These are phyloP conservation scores for Suhomyces choctaworum DNA, from an alignment of 1,139 yeast species.

Conservation along the genomic window DNA sequence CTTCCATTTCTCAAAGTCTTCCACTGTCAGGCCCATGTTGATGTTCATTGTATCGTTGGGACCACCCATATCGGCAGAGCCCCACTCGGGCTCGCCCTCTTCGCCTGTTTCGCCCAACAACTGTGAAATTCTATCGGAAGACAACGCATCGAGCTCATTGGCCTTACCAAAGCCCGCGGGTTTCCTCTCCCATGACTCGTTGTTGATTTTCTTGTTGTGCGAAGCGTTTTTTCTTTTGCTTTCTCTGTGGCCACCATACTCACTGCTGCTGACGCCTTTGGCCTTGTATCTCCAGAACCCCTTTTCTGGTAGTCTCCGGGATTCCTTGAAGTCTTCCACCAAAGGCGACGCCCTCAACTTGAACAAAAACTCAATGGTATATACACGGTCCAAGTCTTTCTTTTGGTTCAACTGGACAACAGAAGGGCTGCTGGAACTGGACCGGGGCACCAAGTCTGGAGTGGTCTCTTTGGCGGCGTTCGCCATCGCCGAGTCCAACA, in stretches of 20 bases:
- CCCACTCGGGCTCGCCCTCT: constrained; percentile 57
- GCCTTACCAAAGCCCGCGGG: constrained; percentile 24
- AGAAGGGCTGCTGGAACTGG: constrained; percentile 21
- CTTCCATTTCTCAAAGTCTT: constrained; percentile 75
- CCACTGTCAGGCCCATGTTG: constrained; percentile 58
- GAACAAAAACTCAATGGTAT: constrained; percentile 40
- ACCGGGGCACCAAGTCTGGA: constrained; percentile 35
- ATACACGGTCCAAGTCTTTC: constrained; percentile 24
- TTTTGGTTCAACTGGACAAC: constrained; percentile 1
- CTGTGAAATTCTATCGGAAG: constrained; percentile 33
- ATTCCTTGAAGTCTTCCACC: constrained; percentile 27
- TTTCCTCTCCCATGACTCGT: constrained; percentile 35
- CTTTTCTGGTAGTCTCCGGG: constrained; percentile 38
- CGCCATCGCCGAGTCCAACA: constrained; percentile 39
- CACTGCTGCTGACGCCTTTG: constrained; percentile 4
- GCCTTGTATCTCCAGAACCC: constrained; percentile 40
- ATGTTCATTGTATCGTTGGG: constrained; percentile 22
- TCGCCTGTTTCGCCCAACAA: constrained; percentile 42
- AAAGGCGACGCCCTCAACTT: constrained; percentile 39
- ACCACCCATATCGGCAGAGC: constrained; percentile 30
- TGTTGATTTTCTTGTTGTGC: constrained; percentile 19
- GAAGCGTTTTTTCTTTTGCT: constrained; percentile 14
- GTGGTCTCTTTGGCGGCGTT: constrained; percentile 51
- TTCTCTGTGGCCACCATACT: constrained; percentile 13
- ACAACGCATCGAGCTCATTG: constrained; percentile 31